Conservation (phyloP, 257 asterid species). For the Solanum paucissectum region DNA sequence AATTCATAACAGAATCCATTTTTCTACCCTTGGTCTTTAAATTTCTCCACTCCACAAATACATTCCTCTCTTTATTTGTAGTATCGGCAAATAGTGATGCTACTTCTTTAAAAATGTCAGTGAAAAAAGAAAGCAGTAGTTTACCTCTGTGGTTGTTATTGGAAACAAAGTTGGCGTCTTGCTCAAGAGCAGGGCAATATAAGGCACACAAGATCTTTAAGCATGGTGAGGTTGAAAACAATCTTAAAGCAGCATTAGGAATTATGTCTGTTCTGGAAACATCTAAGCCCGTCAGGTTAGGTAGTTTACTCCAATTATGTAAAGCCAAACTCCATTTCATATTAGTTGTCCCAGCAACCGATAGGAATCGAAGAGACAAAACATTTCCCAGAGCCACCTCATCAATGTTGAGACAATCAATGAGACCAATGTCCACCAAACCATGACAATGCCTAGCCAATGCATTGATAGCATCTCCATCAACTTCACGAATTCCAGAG, state of each 20-base stretch:
- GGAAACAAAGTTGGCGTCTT: conserved; percentile 39
- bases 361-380: conserved; percentile 51
- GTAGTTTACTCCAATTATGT: conserved; percentile 46
- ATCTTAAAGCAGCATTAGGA: conserved; percentile 31
- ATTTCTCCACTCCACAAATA: conserved; percentile 41
- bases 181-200: conserved; percentile 49
- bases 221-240: conserved; percentile 38
- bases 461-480: conserved; percentile 62
- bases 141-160: conserved; percentile 47
- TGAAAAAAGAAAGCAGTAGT: conserved; percentile 47
- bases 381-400: conserved; percentile 50
- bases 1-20: conserved; percentile 40
- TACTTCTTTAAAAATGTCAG: conserved; percentile 48
- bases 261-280: conserved; percentile 65
- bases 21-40: conserved; percentile 28
- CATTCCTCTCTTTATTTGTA: conserved; percentile 32
- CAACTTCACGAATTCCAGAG: conserved; percentile 61
- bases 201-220: conserved; percentile 68
- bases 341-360: conserved; percentile 61
- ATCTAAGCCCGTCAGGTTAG: conserved; percentile 57
- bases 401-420: conserved; percentile 58
- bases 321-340: conserved; percentile 49
- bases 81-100: conserved; percentile 41
- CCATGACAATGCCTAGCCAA: conserved; percentile 46
- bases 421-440: conserved; percentile 57